A percentile compares a stretch with the other conserved stretches of the same genome.
These are phyloP conservation scores for Bombardia bombarda DNA, from an alignment of 495 filamentous ascomycete genomes.

Conservation along the genomic window DNA sequence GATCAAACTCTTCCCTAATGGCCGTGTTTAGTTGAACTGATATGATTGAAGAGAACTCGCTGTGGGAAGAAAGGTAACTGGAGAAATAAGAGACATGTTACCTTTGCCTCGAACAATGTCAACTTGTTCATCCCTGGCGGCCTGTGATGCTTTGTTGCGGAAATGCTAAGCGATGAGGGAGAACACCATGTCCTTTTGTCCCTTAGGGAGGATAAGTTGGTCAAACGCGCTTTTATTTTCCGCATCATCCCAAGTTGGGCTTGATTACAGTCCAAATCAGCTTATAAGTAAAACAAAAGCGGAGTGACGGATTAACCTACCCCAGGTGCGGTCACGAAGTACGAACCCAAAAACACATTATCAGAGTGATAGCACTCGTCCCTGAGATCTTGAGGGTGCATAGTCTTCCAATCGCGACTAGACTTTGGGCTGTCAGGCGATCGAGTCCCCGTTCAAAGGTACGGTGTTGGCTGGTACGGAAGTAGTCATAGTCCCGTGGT, in stretches of 20 bases:
- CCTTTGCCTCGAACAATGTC: conserved; percentile 38
- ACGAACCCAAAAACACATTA: conserved; percentile 37
- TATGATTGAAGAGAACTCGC: conserved; percentile 16
- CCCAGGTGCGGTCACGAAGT: conserved; percentile 36
- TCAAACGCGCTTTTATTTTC: conserved; percentile 24
- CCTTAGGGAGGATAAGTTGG: conserved; percentile 25
- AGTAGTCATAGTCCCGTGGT: too few species aligned
- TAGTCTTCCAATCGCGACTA: too few species aligned
- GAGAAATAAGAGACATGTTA: too few species aligned
- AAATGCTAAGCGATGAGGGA: conserved; percentile 34
- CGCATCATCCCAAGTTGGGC: not conserved
- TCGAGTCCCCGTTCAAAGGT: too few species aligned
- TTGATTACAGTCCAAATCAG: not conserved
- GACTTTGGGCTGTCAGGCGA: too few species aligned
- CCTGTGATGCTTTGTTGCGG: conserved; percentile 23
- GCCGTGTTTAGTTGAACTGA: not conserved
- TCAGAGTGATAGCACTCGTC: too few species aligned
- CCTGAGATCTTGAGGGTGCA: too few species aligned
- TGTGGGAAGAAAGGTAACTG: conserved; percentile 27
- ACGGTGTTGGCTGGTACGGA: too few species aligned
- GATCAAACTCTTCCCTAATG: conserved; percentile 38
- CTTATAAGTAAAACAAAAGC: not conserved
- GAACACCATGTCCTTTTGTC: conserved; percentile 26
- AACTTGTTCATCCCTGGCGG: conserved; percentile 16
- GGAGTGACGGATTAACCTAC: conserved; percentile 9